Base-by-base conservation (phyloP, 192 early-diverging fungal species). In the Rhizoclosmatium sp. region DNA sequence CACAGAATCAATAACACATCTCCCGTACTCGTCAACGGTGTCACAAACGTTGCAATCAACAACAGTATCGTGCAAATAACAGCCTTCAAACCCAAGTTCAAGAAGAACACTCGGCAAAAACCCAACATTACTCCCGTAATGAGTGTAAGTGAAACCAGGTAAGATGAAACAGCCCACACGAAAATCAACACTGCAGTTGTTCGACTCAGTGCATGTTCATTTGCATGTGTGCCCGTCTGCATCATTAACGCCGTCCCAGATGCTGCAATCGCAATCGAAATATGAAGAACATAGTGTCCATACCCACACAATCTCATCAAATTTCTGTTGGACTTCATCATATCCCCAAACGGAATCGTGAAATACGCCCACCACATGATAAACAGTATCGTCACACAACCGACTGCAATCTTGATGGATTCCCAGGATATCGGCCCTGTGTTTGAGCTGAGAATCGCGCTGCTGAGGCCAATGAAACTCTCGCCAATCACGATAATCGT, bases 351-450 rank as follows among this genome's bases (percentile, higher is more conserved):
- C 5, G 71, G 71, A 59, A 72, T 72, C 21, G 49, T 31, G 54
- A 72, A 72, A 48, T 72, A 72, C 23, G 58, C 16, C 49, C 54
- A 72, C 71, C 71, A 72, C 47, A 72, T n/a, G 21, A n/a, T 41
- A 59, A 72, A 72, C 46, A 72, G 31, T 40, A 54, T 42, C 5
- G 58, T 40, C 7, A 72, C 9, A 14, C 51, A 4, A 2, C 67
- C 67, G 9, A 47, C 12, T 12, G 31, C 67, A 23, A 69, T 69
- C 45, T 69, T 69, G 67, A 69, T 69, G 12, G 42, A 19, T 69
- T 69, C 67, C 16, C 7, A 10, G 19, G 21, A n/a, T 7, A 69
- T 21, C 42, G 10, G 19, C 7, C 46, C 46, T 12, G 31, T 44
- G 14, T 42, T n/a, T 9, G 67, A 16, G 7, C 16, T 12, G 2